Conservation (phyloP, 1,139 yeast species). For the Waltiozyma sp. region DNA sequence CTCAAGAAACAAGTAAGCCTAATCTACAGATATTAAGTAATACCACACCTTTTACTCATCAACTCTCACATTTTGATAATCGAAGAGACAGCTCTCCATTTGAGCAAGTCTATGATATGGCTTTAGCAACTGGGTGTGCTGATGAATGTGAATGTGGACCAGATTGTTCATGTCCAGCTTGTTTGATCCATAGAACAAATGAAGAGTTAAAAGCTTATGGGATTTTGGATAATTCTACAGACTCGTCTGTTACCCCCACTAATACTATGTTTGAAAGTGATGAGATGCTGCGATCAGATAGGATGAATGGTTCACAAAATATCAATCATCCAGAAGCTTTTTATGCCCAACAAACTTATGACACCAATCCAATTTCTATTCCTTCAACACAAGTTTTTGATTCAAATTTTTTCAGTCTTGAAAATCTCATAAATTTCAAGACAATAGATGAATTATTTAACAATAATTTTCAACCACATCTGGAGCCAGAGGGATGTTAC, state of each 20-base stretch:
- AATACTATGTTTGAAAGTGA: conserved; percentile 2
- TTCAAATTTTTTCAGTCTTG: background rate
- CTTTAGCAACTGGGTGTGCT: conserved; percentile 14
- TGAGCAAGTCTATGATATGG: conserved; percentile 9
- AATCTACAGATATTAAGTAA: background rate
- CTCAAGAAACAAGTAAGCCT: background rate
- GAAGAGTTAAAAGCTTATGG: conserved; percentile 16
- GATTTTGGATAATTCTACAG: conserved; percentile 9
- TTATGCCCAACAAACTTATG: background rate
- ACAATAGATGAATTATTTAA: conserved; percentile 14
- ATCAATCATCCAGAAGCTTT: background rate
- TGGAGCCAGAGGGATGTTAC: conserved; percentile 10
- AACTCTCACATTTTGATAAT: too few relatives aligned
- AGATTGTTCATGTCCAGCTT: conserved; percentile 15
- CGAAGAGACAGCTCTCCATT: background rate
- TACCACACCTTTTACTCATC: background rate
- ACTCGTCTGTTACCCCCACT: conserved; percentile 9
- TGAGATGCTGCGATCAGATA: background rate
- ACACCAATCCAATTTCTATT: background rate
- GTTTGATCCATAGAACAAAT: conserved; percentile 17
- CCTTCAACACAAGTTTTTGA: background rate
- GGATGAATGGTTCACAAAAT: background rate
- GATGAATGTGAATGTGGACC: conserved; percentile 17
- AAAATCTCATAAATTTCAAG: conserved; percentile 12
- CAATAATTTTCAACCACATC: conserved; percentile 6